A percentile compares a stretch with the other conserved stretches of the same genome.
phyloP scores from a whole-genome alignment of 2,329 filamentous ascomycete species.

The Cordyceps pruinosa region DNA sequence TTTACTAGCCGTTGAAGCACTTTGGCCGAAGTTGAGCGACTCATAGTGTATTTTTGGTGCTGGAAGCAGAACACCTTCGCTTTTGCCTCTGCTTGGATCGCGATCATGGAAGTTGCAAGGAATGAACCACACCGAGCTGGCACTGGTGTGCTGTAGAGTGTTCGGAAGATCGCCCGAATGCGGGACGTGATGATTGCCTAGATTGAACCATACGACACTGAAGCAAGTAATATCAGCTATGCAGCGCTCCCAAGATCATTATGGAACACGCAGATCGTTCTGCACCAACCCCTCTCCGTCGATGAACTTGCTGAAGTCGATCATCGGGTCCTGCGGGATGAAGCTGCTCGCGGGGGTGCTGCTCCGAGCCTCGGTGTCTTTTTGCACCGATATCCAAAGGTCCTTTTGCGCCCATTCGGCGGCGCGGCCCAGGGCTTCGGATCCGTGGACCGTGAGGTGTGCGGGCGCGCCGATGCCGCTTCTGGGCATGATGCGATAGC shows the following conservation, averaged over 20 bases:
- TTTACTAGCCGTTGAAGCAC: neutral
- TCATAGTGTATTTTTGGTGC: neutral
- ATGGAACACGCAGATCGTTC: too few species aligned
- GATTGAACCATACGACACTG: slow-evolving; percentile 44
- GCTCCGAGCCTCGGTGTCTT: too few species aligned
- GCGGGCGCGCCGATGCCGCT: too few species aligned
- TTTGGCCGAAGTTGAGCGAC: neutral
- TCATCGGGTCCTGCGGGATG: slow-evolving; percentile 33
- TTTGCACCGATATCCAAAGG: too few species aligned
- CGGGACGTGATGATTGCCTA: slow-evolving; percentile 52
- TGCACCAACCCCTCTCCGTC: too few species aligned
- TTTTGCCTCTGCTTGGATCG: neutral
- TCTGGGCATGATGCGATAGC: too few species aligned
- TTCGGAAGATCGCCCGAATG: slow-evolving; percentile 43
- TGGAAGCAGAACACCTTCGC: neutral
- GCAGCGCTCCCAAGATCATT: slow-evolving; percentile 32
- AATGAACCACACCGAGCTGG: slow-evolving; percentile 16
- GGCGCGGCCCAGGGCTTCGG: too few species aligned
- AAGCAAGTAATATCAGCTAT: slow-evolving; percentile 14
- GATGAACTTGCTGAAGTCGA: slow-evolving; percentile 45
- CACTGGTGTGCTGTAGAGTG: slow-evolving; percentile 29
- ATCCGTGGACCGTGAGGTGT: too few species aligned
- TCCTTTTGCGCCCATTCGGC: too few species aligned
- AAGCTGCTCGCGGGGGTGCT: too few species aligned
- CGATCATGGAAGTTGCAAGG: slow-evolving; percentile 4